Percentiles rank a stretch among this genome's conserved stretches.
phyloP scores from a whole-genome alignment of 768 basidiomycete genomes.

The Leccinum imitatum region DNA sequence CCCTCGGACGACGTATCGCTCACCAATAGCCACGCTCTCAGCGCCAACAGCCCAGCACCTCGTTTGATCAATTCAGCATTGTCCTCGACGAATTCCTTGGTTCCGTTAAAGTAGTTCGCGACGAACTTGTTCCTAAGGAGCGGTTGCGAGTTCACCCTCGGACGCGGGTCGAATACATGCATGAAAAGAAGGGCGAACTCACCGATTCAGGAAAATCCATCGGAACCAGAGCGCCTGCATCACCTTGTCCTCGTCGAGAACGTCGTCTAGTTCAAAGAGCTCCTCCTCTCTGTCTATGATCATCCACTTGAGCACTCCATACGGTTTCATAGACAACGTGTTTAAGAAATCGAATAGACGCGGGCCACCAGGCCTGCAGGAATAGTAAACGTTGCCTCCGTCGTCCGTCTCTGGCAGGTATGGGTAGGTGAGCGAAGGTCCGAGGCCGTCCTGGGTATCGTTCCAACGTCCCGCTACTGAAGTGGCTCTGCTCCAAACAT shows the following conservation, averaged over 20 bases:
- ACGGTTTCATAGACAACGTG: conserved; percentile 56
- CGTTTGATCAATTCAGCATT: conserved; percentile 67
- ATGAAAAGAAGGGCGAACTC: conserved; percentile 5
- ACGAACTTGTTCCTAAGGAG: conserved; percentile 52
- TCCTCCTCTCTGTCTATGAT: conserved; percentile 75
- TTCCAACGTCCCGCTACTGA: conserved; percentile 22
- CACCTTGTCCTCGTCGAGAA: conserved; percentile 74
- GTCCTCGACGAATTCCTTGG: conserved; percentile 52
- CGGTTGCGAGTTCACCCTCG: not conserved
- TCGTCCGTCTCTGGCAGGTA: conserved; percentile 50
- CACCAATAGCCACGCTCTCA: conserved; percentile 63
- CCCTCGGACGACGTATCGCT: conserved; percentile 16
- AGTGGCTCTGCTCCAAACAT: conserved; percentile 3
- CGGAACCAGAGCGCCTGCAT: conserved; percentile 76
- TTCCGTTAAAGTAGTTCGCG: conserved; percentile 51
- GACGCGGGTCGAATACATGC: not conserved
- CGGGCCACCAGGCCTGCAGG: conserved; percentile 66
- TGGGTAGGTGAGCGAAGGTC: conserved; percentile 50
- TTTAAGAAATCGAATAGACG: conserved; percentile 64
- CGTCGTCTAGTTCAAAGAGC: conserved; percentile 67
- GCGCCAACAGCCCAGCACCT: conserved; percentile 66
- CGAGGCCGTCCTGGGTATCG: conserved; percentile 41
- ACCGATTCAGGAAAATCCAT: conserved; percentile 70
- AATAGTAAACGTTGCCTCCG: conserved; percentile 50
- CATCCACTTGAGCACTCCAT: conserved; percentile 67